A percentile compares a stretch with the other conserved stretches of the same genome.
Evolutionary conservation across 139 green algal species (phyloP).

Genomic region (Tetradesmus lagerheimii): DNA sequence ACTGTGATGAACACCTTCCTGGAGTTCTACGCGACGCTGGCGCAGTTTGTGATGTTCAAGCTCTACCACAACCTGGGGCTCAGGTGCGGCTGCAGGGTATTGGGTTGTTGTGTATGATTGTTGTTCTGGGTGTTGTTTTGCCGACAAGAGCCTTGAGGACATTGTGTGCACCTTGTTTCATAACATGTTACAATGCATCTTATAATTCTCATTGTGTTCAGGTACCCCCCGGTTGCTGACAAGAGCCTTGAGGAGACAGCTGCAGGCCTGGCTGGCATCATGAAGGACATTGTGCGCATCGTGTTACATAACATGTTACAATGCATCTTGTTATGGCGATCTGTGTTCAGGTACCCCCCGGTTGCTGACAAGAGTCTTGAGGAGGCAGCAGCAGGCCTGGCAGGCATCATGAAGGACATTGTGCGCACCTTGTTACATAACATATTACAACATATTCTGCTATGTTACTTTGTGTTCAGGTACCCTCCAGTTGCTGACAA

Average conservation of each 20-base stretch:
- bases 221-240: not conserved
- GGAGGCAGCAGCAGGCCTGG: not conserved
- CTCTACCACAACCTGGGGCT: constrained; percentile 92
- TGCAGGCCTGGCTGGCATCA: not conserved
- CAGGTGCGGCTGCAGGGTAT: constrained; percentile 50
- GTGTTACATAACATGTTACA: too few relatives aligned
- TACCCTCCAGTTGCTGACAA: constrained; percentile 93
- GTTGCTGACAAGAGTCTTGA: not conserved
- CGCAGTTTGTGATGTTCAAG: constrained; percentile 97
- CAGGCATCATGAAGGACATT: not conserved
- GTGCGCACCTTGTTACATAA: not conserved
- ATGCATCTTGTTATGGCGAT: not conserved
- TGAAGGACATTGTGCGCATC: too few relatives aligned
- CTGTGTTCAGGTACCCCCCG: not conserved
- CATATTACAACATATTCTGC: too few relatives aligned
- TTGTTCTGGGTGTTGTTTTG: not conserved
- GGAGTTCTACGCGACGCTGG: constrained; percentile 96
- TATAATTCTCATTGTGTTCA: not conserved
- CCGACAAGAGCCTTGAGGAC: too few relatives aligned
- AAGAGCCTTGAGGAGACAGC: not conserved
- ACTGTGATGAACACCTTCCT: constrained; percentile 99
- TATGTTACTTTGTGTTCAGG: constrained; percentile 4
- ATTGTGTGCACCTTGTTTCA: too few relatives aligned
- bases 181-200: too few relatives aligned
- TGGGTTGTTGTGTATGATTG: not conserved